These are phyloP conservation scores for Penicillium nucicola DNA, from an alignment of 495 filamentous ascomycete genomes.

Conservation along the genomic window DNA sequence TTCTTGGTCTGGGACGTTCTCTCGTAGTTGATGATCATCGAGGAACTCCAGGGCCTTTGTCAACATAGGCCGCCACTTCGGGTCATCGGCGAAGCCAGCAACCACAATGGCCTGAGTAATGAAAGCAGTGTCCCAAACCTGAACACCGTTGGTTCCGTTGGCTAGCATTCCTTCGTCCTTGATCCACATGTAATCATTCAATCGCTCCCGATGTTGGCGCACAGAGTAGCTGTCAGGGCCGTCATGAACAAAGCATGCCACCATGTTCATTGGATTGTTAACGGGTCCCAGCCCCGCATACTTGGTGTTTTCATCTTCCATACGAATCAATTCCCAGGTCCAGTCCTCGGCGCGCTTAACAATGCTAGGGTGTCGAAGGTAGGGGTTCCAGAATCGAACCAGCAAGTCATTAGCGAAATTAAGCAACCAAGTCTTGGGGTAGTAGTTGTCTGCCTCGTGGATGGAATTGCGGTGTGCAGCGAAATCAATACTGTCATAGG, in stretches of 20 bases:
- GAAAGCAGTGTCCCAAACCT: slow-evolving; percentile 94
- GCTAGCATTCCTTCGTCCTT: slow-evolving; percentile 88
- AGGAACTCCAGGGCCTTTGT: slow-evolving; percentile 80
- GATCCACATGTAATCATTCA: slow-evolving; percentile 88
- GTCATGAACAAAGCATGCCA: slow-evolving; percentile 79
- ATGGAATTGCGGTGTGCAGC: slow-evolving; percentile 77
- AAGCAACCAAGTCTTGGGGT: slow-evolving; percentile 83
- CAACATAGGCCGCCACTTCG: slow-evolving; percentile 80
- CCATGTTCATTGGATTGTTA: slow-evolving; percentile 80
- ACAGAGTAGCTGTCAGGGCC: slow-evolving; percentile 76
- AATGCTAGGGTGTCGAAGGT: slow-evolving; percentile 57
- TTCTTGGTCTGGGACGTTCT: slow-evolving; percentile 73
- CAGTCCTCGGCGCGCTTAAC: slow-evolving; percentile 68
- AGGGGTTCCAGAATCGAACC: slow-evolving; percentile 74
- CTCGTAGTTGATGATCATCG: slow-evolving; percentile 86
- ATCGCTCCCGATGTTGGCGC: slow-evolving; percentile 70
- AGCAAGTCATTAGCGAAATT: slow-evolving; percentile 72
- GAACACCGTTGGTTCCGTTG: slow-evolving; percentile 96
- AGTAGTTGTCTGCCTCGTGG: slow-evolving; percentile 77
- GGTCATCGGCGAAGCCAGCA: slow-evolving; percentile 72
- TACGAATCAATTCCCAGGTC: slow-evolving; percentile 72
- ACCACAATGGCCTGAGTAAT: slow-evolving; percentile 77
- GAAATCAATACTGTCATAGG: slow-evolving; percentile 77
- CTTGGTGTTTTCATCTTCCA: slow-evolving; percentile 90
- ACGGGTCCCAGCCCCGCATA: slow-evolving; percentile 86